phyloP scores from a whole-genome alignment of 1,139 yeast genomes.

The Sugiyamaella pinicola region DNA sequence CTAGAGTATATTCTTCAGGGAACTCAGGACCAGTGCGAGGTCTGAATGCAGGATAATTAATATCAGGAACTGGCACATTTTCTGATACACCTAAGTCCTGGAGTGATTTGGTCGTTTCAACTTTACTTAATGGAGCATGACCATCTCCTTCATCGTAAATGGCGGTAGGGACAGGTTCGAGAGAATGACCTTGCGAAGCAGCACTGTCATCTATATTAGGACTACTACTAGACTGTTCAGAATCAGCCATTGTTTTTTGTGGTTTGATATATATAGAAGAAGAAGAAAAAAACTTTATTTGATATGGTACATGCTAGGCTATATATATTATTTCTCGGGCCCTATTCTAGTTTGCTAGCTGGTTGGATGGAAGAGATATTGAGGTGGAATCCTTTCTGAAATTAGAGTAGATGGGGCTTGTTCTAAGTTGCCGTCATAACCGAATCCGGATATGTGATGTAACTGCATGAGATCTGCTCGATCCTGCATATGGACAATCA shows the following conservation, averaged over 20 bases:
- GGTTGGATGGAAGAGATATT: not conserved
- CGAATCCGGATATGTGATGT: conserved; percentile 7
- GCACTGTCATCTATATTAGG: conserved; percentile 1
- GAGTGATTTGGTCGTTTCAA: conserved; percentile 73
- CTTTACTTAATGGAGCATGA: conserved; percentile 31
- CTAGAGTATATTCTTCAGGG: conserved; percentile 89
- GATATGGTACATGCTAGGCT: not conserved
- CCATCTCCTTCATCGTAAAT: conserved; percentile 12
- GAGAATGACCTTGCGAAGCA: not conserved
- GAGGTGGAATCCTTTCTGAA: not conserved
- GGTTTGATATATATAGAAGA: too few species aligned
- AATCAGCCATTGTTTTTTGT: conserved; percentile 8
- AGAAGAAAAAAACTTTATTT: not conserved
- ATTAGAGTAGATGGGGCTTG: not conserved
- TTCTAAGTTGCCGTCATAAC: conserved; percentile 10
- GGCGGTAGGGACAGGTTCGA: conserved; percentile 11
- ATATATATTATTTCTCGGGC: not conserved
- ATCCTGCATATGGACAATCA: not conserved
- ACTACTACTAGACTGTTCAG: not conserved
- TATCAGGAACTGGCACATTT: conserved; percentile 56
- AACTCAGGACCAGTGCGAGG: conserved; percentile 59
- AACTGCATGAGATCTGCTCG: not conserved
- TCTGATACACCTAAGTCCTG: conserved; percentile 61
- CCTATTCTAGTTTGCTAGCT: not conserved
- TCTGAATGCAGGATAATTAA: conserved; percentile 54